Evolutionary conservation across 345 rosid genomes (phyloP), one percentile per base, ranked within the genome.

Genomic region (Salix udensis): DNA sequence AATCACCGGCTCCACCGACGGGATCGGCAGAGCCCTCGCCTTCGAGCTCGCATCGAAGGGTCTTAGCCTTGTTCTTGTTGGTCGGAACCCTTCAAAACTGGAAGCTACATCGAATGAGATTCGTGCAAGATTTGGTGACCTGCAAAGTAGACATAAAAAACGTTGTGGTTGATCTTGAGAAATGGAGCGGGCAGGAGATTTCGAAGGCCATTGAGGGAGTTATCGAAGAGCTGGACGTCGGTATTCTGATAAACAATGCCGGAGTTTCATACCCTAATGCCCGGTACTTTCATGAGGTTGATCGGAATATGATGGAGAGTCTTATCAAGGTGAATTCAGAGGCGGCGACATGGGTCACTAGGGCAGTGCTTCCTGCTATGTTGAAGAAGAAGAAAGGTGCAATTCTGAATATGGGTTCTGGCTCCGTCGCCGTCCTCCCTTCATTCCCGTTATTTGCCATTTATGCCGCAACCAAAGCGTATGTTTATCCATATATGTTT

Each of bases 381-480:
- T 9, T 80, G 76, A 82, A 72, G 76, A 88, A 82, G 86, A 84
- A 81, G 61, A 86, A 81, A 76, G 88, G 88, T 12, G 90, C 90
- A 0, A 82, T 88, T 3, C 82, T 87, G 0, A 88, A 84, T 65
- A 79, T 88, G 2, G 91, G 87, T 4, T 88, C 91, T 36, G 89
- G 68, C n/a, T 82, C 91, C 8, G 74, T 87, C 1, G 79, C 77
- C 1, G 74, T 10, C 5, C 4, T 84, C 36, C 64, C 87, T 72
- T 79, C 89, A 0, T 83, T 19, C 64, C 89, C 91, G 4, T 55
- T 85, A 0, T 74, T 23, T 73, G 6, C 88, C 14, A 4, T 84
- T 34, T 86, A 84, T 72, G 83, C 87, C 50, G 74, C 88, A 1
- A 67, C 88, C 9, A 90, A 90, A 86, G 86, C 85, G 87, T 88